A percentile compares a stretch with the other conserved stretches of the same genome.
Conservation (phyloP, 768 basidiomycete genomes). For the Pisolithus microcarpus region DNA sequence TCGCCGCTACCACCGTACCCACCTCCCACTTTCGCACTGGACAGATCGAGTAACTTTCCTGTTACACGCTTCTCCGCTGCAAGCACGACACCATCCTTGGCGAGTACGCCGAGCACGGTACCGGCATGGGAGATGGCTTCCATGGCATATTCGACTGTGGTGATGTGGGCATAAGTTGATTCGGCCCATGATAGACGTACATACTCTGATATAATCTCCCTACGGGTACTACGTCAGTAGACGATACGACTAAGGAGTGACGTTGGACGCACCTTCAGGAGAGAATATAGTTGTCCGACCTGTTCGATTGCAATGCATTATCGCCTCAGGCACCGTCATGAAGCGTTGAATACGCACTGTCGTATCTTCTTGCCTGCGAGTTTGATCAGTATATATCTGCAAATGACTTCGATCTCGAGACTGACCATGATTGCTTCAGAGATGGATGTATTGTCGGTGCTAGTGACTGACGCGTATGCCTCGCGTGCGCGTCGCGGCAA, state of each 20-base stretch:
- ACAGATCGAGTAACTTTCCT: slow-evolving; percentile 91
- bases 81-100: slow-evolving; percentile 84
- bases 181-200: slow-evolving; percentile 15
- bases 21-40: slow-evolving; percentile 67
- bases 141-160: slow-evolving; percentile 97
- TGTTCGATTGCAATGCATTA: slow-evolving; percentile 30
- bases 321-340: not conserved
- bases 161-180: too few species aligned
- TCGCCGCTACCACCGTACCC: slow-evolving; percentile 95
- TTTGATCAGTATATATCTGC: not conserved
- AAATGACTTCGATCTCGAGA: not conserved
- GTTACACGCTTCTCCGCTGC: slow-evolving; percentile 98
- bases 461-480: slow-evolving; percentile 18
- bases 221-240: slow-evolving; percentile 26
- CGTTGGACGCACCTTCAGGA: slow-evolving; percentile 68
- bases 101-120: slow-evolving; percentile 87
- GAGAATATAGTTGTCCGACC: slow-evolving; percentile 98
- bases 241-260: slow-evolving; percentile 4
- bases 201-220: slow-evolving; percentile 95
- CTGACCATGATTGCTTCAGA: slow-evolving; percentile 41
- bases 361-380: slow-evolving; percentile 81
- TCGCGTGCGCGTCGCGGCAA: slow-evolving; percentile 23
- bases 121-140: slow-evolving; percentile 97
- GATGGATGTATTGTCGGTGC: not conserved
- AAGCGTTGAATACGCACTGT: slow-evolving; percentile 56